These are phyloP conservation scores for Candida jianshihensis DNA, from an alignment of 805 yeast genomes.

Conservation along the genomic window DNA sequence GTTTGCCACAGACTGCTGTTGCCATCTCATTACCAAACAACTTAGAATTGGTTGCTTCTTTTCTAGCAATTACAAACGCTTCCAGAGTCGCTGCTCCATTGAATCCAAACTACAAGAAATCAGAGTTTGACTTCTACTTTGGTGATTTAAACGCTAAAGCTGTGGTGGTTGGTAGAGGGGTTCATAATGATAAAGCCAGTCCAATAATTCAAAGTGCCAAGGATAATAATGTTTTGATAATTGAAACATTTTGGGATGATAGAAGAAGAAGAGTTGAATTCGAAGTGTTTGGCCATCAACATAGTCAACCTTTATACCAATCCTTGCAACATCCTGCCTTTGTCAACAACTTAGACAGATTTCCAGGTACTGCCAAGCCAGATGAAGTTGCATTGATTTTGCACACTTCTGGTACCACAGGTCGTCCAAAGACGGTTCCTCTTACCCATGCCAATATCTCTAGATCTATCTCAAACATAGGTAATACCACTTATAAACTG, in stretches of 20 bases:
- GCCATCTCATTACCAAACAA: conserved; percentile 59
- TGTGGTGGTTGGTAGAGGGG: conserved; percentile 50
- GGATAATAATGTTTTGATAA: conserved; percentile 38
- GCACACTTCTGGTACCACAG: conserved; percentile 74
- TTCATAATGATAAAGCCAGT: conserved; percentile 26
- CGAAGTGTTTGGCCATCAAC: conserved; percentile 21
- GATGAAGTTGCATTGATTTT: conserved; percentile 56
- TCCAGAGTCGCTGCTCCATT: conserved; percentile 62
- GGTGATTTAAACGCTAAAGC: conserved; percentile 52
- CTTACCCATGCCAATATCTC: conserved; percentile 58
- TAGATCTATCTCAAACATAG: conserved; percentile 51
- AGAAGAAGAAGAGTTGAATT: conserved; percentile 37
- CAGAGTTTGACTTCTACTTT: conserved; percentile 59
- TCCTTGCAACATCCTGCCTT: conserved; percentile 25
- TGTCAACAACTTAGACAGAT: conserved; percentile 21
- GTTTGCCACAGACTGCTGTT: conserved; percentile 36
- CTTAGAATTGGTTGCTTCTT: conserved; percentile 49
- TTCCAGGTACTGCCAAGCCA: conserved; percentile 39
- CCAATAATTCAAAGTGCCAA: conserved; percentile 46
- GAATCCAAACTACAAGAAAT: conserved; percentile 53
- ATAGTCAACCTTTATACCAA: conserved; percentile 22
- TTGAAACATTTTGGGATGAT: conserved; percentile 44
- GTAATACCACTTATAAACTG: conserved; percentile 44
- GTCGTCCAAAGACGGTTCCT: conserved; percentile 72
- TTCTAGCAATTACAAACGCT: conserved; percentile 49